A percentile compares a stretch with the other conserved stretches of the same genome.
Evolutionary conservation across 345 rosid genomes (phyloP).

Genomic region (Eucalyptus lansdowneana): DNA sequence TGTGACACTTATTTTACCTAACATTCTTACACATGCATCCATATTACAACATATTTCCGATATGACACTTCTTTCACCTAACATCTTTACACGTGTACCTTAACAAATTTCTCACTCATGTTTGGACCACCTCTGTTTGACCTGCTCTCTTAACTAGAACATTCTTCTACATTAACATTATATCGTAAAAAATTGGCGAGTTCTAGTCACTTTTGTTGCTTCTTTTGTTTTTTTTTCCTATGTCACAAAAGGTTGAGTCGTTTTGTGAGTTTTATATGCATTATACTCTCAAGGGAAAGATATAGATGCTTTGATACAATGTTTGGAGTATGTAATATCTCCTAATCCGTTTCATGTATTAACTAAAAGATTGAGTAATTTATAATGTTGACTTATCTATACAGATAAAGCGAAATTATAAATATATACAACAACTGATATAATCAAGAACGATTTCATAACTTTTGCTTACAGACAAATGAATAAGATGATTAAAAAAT

Average conservation of each 20-base stretch:
- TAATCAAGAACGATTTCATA: background rate
- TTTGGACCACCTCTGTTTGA: background rate
- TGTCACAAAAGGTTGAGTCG: background rate
- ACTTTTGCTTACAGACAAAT: background rate
- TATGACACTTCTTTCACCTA: background rate
- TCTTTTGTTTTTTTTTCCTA: too few relatives aligned
- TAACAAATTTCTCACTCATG: background rate
- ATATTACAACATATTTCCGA: fast-evolving
- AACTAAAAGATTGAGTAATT: background rate
- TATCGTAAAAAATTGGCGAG: background rate
- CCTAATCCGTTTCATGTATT: background rate
- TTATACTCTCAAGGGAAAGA: too few relatives aligned
- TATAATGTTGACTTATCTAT: background rate
- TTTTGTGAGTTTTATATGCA: background rate
- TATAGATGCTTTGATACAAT: background rate
- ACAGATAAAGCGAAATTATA: background rate
- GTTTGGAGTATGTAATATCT: background rate
- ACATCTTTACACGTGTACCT: background rate
- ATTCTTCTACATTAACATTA: background rate
- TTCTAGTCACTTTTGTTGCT: background rate
- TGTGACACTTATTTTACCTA: background rate
- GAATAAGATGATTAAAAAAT: background rate
- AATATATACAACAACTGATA: background rate
- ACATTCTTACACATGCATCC: background rate
- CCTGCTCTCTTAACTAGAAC: background rate